Base-by-base conservation (phyloP, 2,329 filamentous ascomycete species). In the Ophiognomonia clavigignenti-juglandacearum region DNA sequence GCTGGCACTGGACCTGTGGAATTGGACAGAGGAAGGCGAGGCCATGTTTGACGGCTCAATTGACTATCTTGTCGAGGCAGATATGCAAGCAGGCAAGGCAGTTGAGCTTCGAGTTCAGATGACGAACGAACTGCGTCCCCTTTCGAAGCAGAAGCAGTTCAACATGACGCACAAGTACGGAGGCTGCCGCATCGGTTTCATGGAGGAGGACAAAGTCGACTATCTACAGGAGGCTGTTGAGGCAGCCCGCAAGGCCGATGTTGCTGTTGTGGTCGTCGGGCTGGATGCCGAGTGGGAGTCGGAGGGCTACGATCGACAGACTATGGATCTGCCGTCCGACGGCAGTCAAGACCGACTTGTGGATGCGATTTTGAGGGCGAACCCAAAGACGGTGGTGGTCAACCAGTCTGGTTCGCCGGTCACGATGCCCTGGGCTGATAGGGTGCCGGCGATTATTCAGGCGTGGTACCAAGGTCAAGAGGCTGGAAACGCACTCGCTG, bases 261-360 rank as follows among this genome's bases (percentile, higher is more conserved):
- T 85, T 13, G 84, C 83, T 3, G 68, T 88, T 6, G 73, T 88
- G 2, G 74, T 87, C 40, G 77, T 86, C 9, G 85, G 85, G 1
- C 70, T 88, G 1, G 84, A 88, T 59, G 78, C 78, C 6, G 85
- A 88, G 60, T 88, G 83, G 83, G 85, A 88, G 59, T 86, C 83
- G 2, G 85, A 88, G 61, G 84, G 84, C 2, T 85, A 85, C 50
- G 84, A 87, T 59, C 75, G 83, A 39, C 67, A 72, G 47, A 77
- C 70, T 46, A 79, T 83, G 75, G 76, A 80, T 52, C 66, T 84
- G 4, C 79, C 80, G 29, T 67, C 66, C 23, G 67, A 75, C 51
- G 77, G 70, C 37, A 77, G 68, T 60, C 78, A 83, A 56, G 82
- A 87, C 58, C 73, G 75, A 31, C 73, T 88, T 4, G 72, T 87